phyloP scores from a whole-genome alignment of 1,284 basidiomycete genomes.

The Rhodofomes roseus region DNA sequence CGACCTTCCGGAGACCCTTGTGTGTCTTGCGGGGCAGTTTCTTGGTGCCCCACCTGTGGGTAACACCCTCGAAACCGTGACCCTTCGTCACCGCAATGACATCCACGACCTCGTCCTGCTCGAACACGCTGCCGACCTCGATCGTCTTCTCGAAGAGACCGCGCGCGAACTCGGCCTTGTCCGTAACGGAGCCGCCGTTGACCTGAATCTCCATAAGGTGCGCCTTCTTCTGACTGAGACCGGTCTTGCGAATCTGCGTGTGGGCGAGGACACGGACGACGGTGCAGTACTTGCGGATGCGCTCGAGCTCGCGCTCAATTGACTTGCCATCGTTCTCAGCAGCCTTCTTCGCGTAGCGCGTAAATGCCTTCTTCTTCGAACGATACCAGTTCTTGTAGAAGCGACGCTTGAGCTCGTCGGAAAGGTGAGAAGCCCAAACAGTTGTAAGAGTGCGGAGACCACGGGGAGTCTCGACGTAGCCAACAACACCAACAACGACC shows the following conservation, averaged over 20 bases:
- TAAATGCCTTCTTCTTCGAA: conserved; percentile 99
- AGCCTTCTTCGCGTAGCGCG: conserved; percentile 98
- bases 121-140: conserved; percentile 84
- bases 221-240: conserved; percentile 98
- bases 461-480: conserved; percentile 99
- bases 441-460: conserved; percentile 88
- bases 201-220: conserved; percentile 99
- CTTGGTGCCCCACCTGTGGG: conserved; percentile 99
- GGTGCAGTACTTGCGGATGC: conserved; percentile 99
- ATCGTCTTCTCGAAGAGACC: conserved; percentile 97
- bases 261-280: conserved; percentile 99
- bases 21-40: conserved; percentile 98
- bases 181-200: conserved; percentile 94
- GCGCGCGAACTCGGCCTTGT: conserved; percentile 98
- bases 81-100: conserved; percentile 99
- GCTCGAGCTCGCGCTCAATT: conserved; percentile 94
- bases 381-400: conserved; percentile 99
- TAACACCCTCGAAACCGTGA: conserved; percentile 99
- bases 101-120: conserved; percentile 97
- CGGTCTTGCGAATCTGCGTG: conserved; percentile 98
- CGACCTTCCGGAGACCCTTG: conserved; percentile 99
- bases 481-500: conserved; percentile 97
- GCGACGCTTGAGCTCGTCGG: conserved; percentile 92
- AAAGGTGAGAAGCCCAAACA: conserved; percentile 83
- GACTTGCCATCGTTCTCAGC: conserved; percentile 94